Evolutionary conservation across 345 rosid species (phyloP).

Genomic region (Clarkia xantiana): DNA sequence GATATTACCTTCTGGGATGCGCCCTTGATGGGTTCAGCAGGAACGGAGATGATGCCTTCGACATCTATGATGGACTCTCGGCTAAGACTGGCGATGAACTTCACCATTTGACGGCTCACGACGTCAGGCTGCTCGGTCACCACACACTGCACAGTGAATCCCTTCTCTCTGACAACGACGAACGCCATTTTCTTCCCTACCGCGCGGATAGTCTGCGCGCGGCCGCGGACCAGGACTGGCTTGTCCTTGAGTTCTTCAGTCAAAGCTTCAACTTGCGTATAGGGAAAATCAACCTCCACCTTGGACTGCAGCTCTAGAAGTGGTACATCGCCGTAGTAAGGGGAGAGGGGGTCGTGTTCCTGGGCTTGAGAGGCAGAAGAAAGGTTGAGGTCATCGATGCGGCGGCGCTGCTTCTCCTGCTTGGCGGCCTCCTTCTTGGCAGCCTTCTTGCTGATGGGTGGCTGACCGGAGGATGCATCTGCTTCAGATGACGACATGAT

Average conservation of each 20-base stretch:
- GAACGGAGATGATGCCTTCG: conserved; percentile 35
- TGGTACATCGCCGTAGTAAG: conserved; percentile 51
- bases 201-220: conserved; percentile 41
- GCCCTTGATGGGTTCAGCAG: conserved; percentile 35
- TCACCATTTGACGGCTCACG: conserved; percentile 54
- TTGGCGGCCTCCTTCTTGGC: conserved; percentile 80
- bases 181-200: conserved; percentile 44
- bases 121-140: conserved; percentile 26
- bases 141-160: conserved; percentile 70
- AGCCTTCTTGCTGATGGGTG: conserved; percentile 51
- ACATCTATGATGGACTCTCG: conserved; percentile 59
- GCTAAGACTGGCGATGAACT: conserved; percentile 33
- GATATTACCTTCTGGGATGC: conserved; percentile 42
- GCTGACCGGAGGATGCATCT: conserved; percentile 6
- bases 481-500: conserved; percentile 9
- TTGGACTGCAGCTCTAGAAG: conserved; percentile 47
- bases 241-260: conserved; percentile 22
- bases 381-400: conserved; percentile 30
- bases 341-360: conserved; percentile 28
- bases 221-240: conserved; percentile 46
- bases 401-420: conserved; percentile 62
- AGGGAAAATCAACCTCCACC: conserved; percentile 17
- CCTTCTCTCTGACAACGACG: conserved; percentile 47
- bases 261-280: conserved; percentile 39
- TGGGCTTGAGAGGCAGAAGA: conserved; percentile 14